Base-by-base conservation (phyloP, 2,329 filamentous ascomycete genomes). In the Talaromyces sp. region DNA sequence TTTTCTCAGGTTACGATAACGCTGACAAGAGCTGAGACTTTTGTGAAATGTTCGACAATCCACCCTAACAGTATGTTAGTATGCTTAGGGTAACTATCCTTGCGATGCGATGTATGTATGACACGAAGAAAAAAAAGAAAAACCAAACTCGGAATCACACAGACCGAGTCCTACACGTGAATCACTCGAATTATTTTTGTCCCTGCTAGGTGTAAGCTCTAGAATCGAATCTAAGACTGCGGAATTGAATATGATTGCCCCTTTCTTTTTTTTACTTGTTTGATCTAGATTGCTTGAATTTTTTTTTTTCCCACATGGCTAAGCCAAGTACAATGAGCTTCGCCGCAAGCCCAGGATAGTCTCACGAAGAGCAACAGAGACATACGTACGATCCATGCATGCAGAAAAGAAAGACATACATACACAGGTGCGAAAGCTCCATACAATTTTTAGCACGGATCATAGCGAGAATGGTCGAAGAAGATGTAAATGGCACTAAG, bases 351-450 rank as follows among this genome's bases (percentile, higher is more conserved):
- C 45, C 31, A 48, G 45, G 13, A 17, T 3, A 11, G 22, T n/a
- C n/a, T n/a, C n/a, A n/a, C n/a, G n/a, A n/a, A n/a, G n/a, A n/a
- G n/a, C 25, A 28, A 28, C 25, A 45, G 1, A 25, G 5, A 17
- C 15, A 5, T 43, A 43, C 40, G 11, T 43, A 43, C n/a, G 15
- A 48, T 48, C 5, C 3, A 35, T 48, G 45, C 45, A 48, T 48
- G 45, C 45, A 48, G 45, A 19, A 48, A 48, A 48, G 17, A 48
- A 48, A 48, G 17, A 48, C 45, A 48, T 35, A 19, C 45, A 21
- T 48, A 48, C n/a, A 28, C 7, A 28, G 25, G n/a, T n/a, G 28
- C 19, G 9, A 28, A 33, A 7, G n/a, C 17, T 31, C n/a, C 45
- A 19, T 35, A 48, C 22, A 33, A 10, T 13, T 48, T 11, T 21